Evolutionary conservation across 768 basidiomycete species (phyloP).

Genomic region (Russula vinacea): DNA sequence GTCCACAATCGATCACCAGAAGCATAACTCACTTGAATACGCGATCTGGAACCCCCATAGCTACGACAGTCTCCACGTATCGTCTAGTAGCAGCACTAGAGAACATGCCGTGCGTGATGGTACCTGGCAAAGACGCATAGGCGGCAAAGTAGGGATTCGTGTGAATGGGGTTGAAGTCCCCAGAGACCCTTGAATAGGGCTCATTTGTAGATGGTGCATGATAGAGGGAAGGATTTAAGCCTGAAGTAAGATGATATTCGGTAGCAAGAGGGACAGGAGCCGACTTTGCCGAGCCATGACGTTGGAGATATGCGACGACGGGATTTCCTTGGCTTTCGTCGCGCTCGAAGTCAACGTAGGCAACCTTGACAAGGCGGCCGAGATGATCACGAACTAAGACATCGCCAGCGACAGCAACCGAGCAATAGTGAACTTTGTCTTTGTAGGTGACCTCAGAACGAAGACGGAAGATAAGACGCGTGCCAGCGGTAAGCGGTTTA

Average conservation of each 20-base stretch:
- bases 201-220: conserved; percentile 88
- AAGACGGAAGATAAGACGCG: conserved; percentile 84
- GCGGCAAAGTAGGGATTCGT: conserved; percentile 98
- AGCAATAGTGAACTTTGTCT: conserved; percentile 80
- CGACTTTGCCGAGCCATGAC: conserved; percentile 81
- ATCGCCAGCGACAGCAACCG: conserved; percentile 78
- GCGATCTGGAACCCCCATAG: conserved; percentile 87
- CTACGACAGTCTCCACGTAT: conserved; percentile 90
- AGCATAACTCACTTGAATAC: conserved; percentile 68
- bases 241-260: conserved; percentile 80
- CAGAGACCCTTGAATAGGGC: conserved; percentile 92
- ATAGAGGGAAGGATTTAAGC: conserved; percentile 62
- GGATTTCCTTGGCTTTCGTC: conserved; percentile 92
- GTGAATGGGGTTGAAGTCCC: conserved; percentile 99
- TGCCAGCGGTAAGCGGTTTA: conserved; percentile 73
- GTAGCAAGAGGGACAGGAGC: conserved; percentile 72
- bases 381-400: conserved; percentile 86
- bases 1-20: conserved; percentile 7
- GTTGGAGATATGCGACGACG: conserved; percentile 87
- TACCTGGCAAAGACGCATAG: conserved; percentile 87
- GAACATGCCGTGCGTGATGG: conserved; percentile 98
- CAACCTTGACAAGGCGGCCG: conserved; percentile 86
- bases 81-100: conserved; percentile 91
- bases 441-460: conserved; percentile 87
- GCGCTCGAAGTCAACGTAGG: conserved; percentile 78